These are phyloP conservation scores for Tilletia indica DNA, from an alignment of 1,284 basidiomycete species.

Conservation along the genomic window DNA sequence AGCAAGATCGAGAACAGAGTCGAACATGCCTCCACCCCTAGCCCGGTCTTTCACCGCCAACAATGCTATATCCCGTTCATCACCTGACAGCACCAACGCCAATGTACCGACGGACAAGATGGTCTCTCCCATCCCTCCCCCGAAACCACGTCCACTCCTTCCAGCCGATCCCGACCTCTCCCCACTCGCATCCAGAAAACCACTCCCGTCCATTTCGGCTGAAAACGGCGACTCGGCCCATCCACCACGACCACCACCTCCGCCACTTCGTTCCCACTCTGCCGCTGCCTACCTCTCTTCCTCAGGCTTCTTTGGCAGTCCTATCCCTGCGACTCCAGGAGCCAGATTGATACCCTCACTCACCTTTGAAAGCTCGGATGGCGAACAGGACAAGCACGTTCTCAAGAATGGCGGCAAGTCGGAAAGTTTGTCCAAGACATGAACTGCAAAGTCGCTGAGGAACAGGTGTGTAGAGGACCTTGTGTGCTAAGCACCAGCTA, in stretches of 20 bases:
- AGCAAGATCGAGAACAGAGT: not conserved
- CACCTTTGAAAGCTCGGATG: conserved; percentile 92
- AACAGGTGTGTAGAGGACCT: conserved; percentile 32
- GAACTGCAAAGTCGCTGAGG: conserved; percentile 83
- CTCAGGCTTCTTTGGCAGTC: not conserved
- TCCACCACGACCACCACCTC: conserved; percentile 2
- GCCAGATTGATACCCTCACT: conserved; percentile 82
- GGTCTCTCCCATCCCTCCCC: not conserved
- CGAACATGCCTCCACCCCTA: not conserved
- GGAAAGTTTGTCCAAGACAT: conserved; percentile 77
- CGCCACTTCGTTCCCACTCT: not conserved
- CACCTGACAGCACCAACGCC: not conserved
- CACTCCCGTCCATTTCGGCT: not conserved
- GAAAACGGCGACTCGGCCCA: not conserved
- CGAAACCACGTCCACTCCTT: not conserved
- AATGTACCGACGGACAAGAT: not conserved
- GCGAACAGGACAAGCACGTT: conserved; percentile 91
- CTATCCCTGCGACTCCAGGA: conserved; percentile 58
- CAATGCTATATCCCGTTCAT: not conserved
- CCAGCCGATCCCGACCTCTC: conserved; percentile 64
- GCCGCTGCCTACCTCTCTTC: conserved; percentile 6
- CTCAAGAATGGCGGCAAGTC: conserved; percentile 90
- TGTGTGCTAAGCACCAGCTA: no score
- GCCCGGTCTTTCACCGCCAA: not conserved
- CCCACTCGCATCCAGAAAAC: not conserved